Evolutionary conservation across 2,329 filamentous ascomycete species (phyloP).

Genomic region (Diaporthe longicolla): DNA sequence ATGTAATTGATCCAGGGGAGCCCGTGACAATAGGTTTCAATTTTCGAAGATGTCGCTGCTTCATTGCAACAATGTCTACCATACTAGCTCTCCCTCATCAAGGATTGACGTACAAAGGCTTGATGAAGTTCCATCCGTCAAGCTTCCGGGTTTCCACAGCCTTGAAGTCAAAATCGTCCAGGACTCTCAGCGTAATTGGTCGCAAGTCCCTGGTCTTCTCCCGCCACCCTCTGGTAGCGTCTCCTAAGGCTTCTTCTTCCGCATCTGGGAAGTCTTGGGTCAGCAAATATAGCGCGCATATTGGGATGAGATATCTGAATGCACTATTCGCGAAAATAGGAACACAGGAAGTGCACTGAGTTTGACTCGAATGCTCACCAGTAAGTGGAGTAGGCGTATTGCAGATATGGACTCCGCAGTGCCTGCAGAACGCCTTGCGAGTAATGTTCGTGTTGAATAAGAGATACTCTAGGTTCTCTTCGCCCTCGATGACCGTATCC

Average conservation of each 20-base stretch:
- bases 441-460: conserved; percentile 51
- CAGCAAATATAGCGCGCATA: not conserved
- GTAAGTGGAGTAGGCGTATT: conserved; percentile 50
- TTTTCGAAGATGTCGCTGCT: too few relatives aligned
- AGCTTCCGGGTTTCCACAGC: conserved; percentile 46
- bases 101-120: conserved; percentile 58
- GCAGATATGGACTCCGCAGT: conserved; percentile 61
- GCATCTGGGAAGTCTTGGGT: conserved; percentile 45
- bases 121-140: conserved; percentile 49
- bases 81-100: conserved; percentile 44
- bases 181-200: conserved; percentile 57
- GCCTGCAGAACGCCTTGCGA: conserved; percentile 63
- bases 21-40: too few relatives aligned
- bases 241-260: conserved; percentile 52
- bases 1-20: too few relatives aligned
- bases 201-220: conserved; percentile 38
- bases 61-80: not conserved
- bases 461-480: conserved; percentile 58
- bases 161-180: conserved; percentile 56
- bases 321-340: not conserved
- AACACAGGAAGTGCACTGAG: not conserved
- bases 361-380: conserved; percentile 42
- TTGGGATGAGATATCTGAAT: too few relatives aligned
- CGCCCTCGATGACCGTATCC: conserved; percentile 58
- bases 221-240: conserved; percentile 45